A percentile compares a stretch with the other conserved stretches of the same genome.
Conservation (phyloP, 345 rosid species). For the Populus deltoides region DNA sequence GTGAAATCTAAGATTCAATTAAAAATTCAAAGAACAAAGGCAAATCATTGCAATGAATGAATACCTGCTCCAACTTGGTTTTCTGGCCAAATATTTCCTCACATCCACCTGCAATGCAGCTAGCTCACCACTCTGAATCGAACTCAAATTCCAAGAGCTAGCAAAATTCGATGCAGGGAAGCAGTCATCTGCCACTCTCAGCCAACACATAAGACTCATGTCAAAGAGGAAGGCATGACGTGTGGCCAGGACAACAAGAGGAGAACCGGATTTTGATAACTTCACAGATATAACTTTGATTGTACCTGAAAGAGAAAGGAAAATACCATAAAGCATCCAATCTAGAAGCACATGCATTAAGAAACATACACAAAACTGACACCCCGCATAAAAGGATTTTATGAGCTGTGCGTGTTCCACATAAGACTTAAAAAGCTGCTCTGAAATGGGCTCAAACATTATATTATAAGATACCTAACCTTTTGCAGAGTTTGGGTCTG, state of each 20-base stretch:
- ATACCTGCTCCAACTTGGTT: slow-evolving; percentile 97
- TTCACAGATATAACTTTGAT: slow-evolving; percentile 89
- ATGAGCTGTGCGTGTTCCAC: not conserved
- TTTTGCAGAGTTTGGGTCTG: slow-evolving; percentile 54
- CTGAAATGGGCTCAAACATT: not conserved
- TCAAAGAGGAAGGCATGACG: slow-evolving; percentile 95
- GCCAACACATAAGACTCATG: slow-evolving; percentile 88
- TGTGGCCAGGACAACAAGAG: slow-evolving; percentile 89
- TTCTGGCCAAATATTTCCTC: slow-evolving; percentile 89
- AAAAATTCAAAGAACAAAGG: not conserved
- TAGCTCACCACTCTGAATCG: slow-evolving; percentile 83
- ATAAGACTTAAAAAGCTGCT: not conserved
- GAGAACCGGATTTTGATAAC: slow-evolving; percentile 90
- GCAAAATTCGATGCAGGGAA: slow-evolving; percentile 96
- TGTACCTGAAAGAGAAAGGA: slow-evolving; percentile 49
- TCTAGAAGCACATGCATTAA: not conserved
- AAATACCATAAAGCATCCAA: not conserved
- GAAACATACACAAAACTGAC: not conserved
- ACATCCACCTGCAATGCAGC: slow-evolving; percentile 94
- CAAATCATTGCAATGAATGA: not conserved
- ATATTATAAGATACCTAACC: slow-evolving; percentile 30
- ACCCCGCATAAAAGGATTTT: not conserved
- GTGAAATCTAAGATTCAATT: not conserved
- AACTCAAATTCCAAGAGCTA: slow-evolving; percentile 90
- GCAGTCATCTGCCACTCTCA: slow-evolving; percentile 97